phyloP scores from a whole-genome alignment of 495 filamentous ascomycete species.

The Aspergillus nanangensis region DNA sequence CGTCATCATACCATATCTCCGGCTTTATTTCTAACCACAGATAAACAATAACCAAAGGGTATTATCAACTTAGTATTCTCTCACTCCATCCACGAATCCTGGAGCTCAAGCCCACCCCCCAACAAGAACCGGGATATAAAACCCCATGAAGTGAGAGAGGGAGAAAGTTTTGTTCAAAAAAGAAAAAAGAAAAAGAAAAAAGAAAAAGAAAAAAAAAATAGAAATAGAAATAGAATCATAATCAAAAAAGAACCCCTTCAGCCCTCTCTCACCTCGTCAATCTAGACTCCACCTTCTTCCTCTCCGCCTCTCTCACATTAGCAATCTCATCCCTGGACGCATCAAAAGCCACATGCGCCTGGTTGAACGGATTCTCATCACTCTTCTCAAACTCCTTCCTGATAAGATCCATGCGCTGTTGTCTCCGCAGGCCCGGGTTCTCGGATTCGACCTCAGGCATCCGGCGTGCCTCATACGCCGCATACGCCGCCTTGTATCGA shows the following conservation, averaged over 20 bases:
- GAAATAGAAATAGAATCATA: neutral
- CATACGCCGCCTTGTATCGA: constrained; percentile 81
- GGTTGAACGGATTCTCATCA: constrained; percentile 92
- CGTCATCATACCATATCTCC: no score
- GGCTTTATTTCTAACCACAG: no score
- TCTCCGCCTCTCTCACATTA: constrained; percentile 62
- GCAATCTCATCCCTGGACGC: constrained; percentile 73
- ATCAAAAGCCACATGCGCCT: constrained; percentile 68
- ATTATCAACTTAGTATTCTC: no score
- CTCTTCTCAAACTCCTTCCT: constrained; percentile 88
- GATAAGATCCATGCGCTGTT: constrained; percentile 76
- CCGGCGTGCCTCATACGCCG: constrained; percentile 79
- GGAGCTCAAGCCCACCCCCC: no score
- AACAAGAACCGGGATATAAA: no score
- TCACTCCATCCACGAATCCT: no score
- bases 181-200: neutral
- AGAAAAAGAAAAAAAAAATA: neutral
- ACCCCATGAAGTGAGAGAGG: no score
- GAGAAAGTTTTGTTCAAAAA: no score
- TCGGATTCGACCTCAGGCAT: constrained; percentile 82
- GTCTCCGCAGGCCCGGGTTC: constrained; percentile 66
- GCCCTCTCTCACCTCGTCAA: constrained; percentile 51
- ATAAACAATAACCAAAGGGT: no score
- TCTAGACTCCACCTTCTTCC: constrained; percentile 66
- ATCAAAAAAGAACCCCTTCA: neutral